Evolutionary conservation across 139 green algal species (phyloP).

Genomic region (Asterochloris sp.): DNA sequence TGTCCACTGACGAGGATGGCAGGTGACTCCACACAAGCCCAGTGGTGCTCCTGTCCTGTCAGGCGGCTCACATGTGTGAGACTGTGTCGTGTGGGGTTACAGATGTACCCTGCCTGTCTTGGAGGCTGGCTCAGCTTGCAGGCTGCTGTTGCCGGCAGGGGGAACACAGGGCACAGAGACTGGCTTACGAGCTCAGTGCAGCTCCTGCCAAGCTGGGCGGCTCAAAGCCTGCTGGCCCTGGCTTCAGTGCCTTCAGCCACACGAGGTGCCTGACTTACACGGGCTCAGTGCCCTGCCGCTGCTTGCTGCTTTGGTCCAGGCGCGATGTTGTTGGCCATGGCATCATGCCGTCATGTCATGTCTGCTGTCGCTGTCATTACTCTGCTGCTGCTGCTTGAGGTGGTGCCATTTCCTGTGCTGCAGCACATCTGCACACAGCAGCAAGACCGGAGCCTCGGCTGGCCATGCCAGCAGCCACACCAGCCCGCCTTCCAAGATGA

Average conservation of each 20-base stretch:
- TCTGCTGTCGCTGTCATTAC: not conserved
- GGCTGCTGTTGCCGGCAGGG: too few relatives aligned
- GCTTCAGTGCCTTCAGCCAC: not conserved
- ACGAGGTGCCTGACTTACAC: not conserved
- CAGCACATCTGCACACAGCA: not conserved
- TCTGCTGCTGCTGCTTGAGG: not conserved
- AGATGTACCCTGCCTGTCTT: too few relatives aligned
- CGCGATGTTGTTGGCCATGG: not conserved
- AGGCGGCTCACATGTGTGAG: too few relatives aligned
- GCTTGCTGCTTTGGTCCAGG: not conserved
- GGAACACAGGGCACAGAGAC: too few relatives aligned
- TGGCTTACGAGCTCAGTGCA: too few relatives aligned
- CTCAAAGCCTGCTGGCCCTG: not conserved
- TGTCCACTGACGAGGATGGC: too few relatives aligned
- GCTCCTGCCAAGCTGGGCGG: too few relatives aligned
- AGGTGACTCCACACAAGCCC: too few relatives aligned
- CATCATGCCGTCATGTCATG: not conserved
- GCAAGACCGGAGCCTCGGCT: not conserved
- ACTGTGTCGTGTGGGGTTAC: too few relatives aligned
- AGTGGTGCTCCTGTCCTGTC: too few relatives aligned
- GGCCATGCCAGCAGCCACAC: not conserved
- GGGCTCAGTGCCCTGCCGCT: not conserved
- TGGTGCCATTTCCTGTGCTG: not conserved
- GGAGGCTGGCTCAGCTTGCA: too few relatives aligned
- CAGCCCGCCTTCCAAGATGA: not conserved